A percentile compares a stretch with the other conserved stretches of the same genome.
These are phyloP conservation scores for Wickerhamomyces sp. DNA, from an alignment of 1,139 yeast genomes.

Conservation along the genomic window DNA sequence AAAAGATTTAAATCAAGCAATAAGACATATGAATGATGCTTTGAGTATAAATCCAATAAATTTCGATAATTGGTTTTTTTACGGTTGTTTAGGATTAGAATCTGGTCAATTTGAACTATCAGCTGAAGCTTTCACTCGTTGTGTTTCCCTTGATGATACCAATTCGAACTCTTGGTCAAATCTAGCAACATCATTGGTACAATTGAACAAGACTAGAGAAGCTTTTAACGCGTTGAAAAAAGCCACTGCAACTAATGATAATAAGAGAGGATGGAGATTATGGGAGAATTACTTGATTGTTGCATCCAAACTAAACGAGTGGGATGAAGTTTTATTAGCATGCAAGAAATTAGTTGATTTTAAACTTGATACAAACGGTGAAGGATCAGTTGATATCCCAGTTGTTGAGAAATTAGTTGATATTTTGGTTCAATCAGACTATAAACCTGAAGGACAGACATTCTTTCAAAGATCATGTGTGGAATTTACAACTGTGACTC, in stretches of 20 bases:
- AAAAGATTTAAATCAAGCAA: conserved; percentile 51
- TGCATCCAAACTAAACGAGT: conserved; percentile 73
- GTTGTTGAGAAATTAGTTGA: conserved; percentile 72
- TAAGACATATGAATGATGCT: conserved; percentile 70
- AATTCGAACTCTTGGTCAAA: conserved; percentile 94
- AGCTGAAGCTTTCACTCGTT: conserved; percentile 88
- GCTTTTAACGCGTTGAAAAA: conserved; percentile 80
- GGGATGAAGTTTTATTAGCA: conserved; percentile 84
- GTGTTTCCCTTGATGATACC: conserved; percentile 80
- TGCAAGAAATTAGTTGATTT: conserved; percentile 56
- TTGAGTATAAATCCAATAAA: conserved; percentile 71
- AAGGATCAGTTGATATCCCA: conserved; percentile 67
- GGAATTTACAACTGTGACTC: conserved; percentile 58
- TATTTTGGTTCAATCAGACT: conserved; percentile 50
- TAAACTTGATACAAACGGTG: conserved; percentile 50
- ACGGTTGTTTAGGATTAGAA: conserved; percentile 89
- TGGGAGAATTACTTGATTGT: conserved; percentile 86
- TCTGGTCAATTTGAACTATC: conserved; percentile 69
- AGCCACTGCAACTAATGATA: conserved; percentile 68
- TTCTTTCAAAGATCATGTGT: conserved; percentile 64
- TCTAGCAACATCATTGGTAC: conserved; percentile 73
- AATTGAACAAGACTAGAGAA: conserved; percentile 59
- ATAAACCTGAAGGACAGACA: conserved; percentile 37
- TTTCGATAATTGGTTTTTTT: conserved; percentile 84
- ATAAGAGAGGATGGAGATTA: conserved; percentile 76